Base-by-base conservation (phyloP, 352 stramenopile genomes). In the Pythium phragmiticola region DNA sequence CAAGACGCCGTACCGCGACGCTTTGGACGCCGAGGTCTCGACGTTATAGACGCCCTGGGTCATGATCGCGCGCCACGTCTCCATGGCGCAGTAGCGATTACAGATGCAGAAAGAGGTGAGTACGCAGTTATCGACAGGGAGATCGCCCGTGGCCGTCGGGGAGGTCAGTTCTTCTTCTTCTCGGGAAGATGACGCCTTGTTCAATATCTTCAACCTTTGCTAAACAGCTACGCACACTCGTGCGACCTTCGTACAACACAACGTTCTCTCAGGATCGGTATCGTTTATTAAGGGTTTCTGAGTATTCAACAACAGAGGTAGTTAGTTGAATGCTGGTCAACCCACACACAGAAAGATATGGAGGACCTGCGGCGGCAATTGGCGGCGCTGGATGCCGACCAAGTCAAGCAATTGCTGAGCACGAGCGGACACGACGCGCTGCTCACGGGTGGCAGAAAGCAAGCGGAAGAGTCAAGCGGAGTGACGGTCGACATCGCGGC, bases 401-500 rank as follows among this genome's bases (percentile, higher is more conserved):
- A 78, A 50, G 60, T 78, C 17, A 61, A 50, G 36, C 53, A 67
- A 42, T 60, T 78, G 23, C 74, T 78, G 30, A 59, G 48, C 39
- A 57, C 62, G 2, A 75, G 68, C 39, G 72, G 71, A 41, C 68
- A 82, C 28, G 64, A 71, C 54, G 63, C 77, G 60, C 57, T 85
- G 9, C 56, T 75, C 12, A 21, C 12, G n/a, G 23, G 0, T 19
- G 39, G 57, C 8, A 17, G 43, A 45, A 30, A 4, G 45, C 39
- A 7, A 30, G 16, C 47, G 26, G 21, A 48, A 5, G 14, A 50
- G 14, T 3, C 48, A 2, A 23, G 56, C 23, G 17, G 30, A 37
- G 41, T 16, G 19, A 26, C 47, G 13, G 33, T 34, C 7, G 62
- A 76, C 49, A 66, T 59, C 8, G 63, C 66, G 37, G 42, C 30